A percentile compares a stretch with the other conserved stretches of the same genome.
These are phyloP conservation scores for Sporothrix inflata DNA, from an alignment of 2,329 filamentous ascomycete species.

Conservation along the genomic window DNA sequence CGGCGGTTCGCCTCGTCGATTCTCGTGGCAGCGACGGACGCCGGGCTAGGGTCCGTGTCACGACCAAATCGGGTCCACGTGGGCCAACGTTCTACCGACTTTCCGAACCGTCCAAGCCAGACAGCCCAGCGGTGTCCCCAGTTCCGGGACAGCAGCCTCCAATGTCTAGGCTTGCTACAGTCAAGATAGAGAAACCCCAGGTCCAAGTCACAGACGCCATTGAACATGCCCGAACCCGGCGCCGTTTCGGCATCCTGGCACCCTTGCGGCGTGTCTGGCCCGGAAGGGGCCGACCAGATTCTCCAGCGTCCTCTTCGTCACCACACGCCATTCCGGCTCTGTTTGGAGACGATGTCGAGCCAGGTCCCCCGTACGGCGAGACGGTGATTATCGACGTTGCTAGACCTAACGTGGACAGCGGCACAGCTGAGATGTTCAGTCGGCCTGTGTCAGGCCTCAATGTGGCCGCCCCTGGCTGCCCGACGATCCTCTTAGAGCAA, in stretches of 20 bases:
- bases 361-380: constrained; percentile 11
- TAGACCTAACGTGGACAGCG: constrained; percentile 7
- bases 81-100: constrained; percentile 22
- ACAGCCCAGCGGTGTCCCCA: not conserved
- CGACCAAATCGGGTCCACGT: not conserved
- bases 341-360: constrained; percentile 10
- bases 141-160: not conserved
- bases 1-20: constrained; percentile 7
- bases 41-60: constrained; percentile 8
- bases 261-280: not conserved
- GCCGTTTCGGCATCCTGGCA: not conserved
- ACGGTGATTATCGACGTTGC: constrained; percentile 33
- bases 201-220: not conserved
- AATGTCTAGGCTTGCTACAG: not conserved
- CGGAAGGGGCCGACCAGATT: not conserved
- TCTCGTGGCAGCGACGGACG: not conserved
- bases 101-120: not conserved
- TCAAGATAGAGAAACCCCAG: not conserved
- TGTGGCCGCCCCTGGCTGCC: constrained; percentile 16
- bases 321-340: not conserved
- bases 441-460: not conserved
- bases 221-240: not conserved
- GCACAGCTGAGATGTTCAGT: constrained; percentile 8
- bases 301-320: not conserved
- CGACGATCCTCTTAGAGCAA: constrained; percentile 40